Evolutionary conservation across 176 grass and related monocot genomes (phyloP), one percentile per base, ranked within the genome.

Genomic region (Chloris gayana): DNA sequence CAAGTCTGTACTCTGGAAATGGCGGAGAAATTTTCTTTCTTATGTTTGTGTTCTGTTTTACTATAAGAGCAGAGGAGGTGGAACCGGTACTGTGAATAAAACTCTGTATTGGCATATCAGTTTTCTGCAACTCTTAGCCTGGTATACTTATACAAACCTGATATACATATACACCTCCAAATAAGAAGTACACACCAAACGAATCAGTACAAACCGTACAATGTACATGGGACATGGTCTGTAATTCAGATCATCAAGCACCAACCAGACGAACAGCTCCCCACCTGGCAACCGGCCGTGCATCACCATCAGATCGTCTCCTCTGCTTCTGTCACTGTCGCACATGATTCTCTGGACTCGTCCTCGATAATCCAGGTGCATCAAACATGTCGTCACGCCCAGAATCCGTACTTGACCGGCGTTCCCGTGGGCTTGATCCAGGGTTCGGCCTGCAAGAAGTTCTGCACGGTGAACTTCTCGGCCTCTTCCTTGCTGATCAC

Each of bases 341-440:
- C 54, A 15, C 29, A 15, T 61, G 11, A 61, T 61, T 25, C 49
- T 65, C 59, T 65, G 9, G 14, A 8, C 76, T 67, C 69, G 69
- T 67, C 69, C n/a, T 45, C 32, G 0, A 34, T 4, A 19, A 6
- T 14, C 50, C 75, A 64, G 58, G 42, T 9, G n/a, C n/a, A 18
- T 4, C 7, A 12, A n/a, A n/a, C 27, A 25, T 22, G 6, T 17
- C n/a, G 3, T 89, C 64, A 87, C 39, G 69, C 31, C 79, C 85
- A 87, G 53, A 87, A 68, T 2, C 78, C 85, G 63, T 92, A 88
- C 50, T 59, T 86, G 14, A 92, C 85, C 31, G 85, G 78, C 51
- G 79, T 51, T 6, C 86, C 86, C 15, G 90, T 85, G 32, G 45
- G 65, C 60, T 84, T 84, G 76, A 92, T 67, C 90, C 90, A 92